Base-by-base conservation (phyloP, 2,329 filamentous ascomycete genomes). In the Ophiostoma montium region DNA sequence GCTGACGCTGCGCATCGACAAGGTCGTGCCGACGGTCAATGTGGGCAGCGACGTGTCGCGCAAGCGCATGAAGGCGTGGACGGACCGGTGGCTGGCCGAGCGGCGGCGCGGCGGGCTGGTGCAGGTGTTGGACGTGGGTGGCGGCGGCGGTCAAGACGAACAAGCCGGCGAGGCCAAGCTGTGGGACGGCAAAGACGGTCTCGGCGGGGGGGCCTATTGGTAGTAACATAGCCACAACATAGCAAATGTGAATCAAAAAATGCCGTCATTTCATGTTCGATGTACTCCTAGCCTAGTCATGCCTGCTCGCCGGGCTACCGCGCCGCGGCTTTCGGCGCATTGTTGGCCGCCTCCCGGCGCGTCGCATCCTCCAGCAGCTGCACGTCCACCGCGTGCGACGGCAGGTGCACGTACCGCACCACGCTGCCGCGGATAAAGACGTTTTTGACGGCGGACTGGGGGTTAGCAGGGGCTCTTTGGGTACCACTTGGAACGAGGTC, bases 391-490 rank as follows among this genome's bases (percentile, higher is more conserved):
- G 85, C 83, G 27, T 73, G 76, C 8, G 82, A 82, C 0, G 89
- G 88, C 46, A 95, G 70, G 65, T 95, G 86, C 46, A 95, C 87
- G 61, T 95, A 95, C 58, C 89, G 76, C 55, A 95, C 89, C 41
- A 95, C 89, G 50, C 86, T 94, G 31, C 89, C 89, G 60, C 89
- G 78, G 60, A 95, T 94, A 63, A 95, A 95, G 67, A 95, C 87
- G 62, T 94, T 95, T 71, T 94, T 94, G 56, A 95, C 88, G 16
- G 87, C 78, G 74, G 78, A 51, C 23, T 27, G 36, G 33, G 18
- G 18, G 21, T 16, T n/a, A n/a, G n/a, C n/a, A n/a, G n/a, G n/a
- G n/a, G n/a, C n/a, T n/a, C n/a, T n/a, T n/a, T n/a, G n/a, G n/a
- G n/a, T n/a, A n/a, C n/a, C n/a, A n/a, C n/a, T n/a, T n/a, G 13